Base-by-base conservation (phyloP, 1,284 basidiomycete genomes). In the Ustilago trichophora region DNA sequence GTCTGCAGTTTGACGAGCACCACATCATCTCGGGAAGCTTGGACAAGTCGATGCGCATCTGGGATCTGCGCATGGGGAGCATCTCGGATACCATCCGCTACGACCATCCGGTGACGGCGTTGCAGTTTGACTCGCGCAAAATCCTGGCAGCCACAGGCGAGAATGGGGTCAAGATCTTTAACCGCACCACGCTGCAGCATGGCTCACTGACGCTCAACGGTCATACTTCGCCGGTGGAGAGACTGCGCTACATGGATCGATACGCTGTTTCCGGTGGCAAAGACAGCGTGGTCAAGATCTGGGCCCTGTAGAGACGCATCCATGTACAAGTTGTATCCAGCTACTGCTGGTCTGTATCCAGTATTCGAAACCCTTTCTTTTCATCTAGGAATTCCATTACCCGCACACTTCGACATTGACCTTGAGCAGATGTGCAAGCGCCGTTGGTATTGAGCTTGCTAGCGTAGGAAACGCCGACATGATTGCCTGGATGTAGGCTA, bases 1-100 rank as follows among this genome's bases (percentile, higher is more conserved):
- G 90, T 76, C 85, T 99, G 18, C 96, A 98, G 81, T 98, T 99
- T 77, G 96, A 99, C 84, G 94, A 98, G 83, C 85, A 90, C 56
- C 90, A 97, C 81, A 89, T 98, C 73, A 88, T 91, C 46, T 93
- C 90, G 45, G 95, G 95, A 35, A 91, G 90, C 82, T 84, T 97
- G 45, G 95, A 98, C 84, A 95, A 93, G 84, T 90, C 91, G n/a
- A 59, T 55, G 34, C 55, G 64, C 33, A 76, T 78, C 29, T 99
- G 96, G 96, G 96, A 99, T 79, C 87, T 99, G 41, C 88, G 96
- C 19, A 93, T 89, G 24, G 95, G 96, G 24, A 86, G 88, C 19
- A 89, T 90, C 43, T 88, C 90, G 56, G 94, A 98, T 75, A 92
- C 92, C 7, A 88, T 98, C 67, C 87, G 89, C 71, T 97, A 92